Base-by-base conservation (phyloP, 2,329 filamentous ascomycete genomes). In the Macrophomina tecta region DNA sequence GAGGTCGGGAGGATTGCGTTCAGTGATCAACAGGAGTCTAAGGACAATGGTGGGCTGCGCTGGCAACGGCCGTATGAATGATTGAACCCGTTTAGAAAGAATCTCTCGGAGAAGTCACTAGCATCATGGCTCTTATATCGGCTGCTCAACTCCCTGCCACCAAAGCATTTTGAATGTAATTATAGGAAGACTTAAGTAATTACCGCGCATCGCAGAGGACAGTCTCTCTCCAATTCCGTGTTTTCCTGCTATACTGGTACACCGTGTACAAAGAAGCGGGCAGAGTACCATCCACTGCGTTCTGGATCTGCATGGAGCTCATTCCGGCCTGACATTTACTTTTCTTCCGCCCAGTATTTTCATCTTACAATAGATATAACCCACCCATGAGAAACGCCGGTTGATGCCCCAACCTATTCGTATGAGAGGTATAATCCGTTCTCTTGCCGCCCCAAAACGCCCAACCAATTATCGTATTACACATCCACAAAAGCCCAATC, bases 1-100 rank as follows among this genome's bases (percentile, higher is more conserved):
- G 45, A 49, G 38, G 55, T 70, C 5, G 69, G 70, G 8, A 69
- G 51, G 61, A 72, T 72, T 67, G 67, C 68, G 7, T 65, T 67
- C 16, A 68, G 61, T 32, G 55, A 67, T 62, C 51, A 30, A 6
- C 11, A 55, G 4, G 55, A 60, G 3, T 9, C 46, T 1, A 28
- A 11, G 14, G 7, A 1, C 1, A 9, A 3, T 4, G 55, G 34
- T 6, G 28, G 23, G 0, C n/a, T 60, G 55, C 23, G 40, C 0
- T 46, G 55, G 55, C 23, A 60, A 3, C 23, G 55, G 7, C n/a
- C 12, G 23, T 60, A 60, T 16, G 55, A 60, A 12, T 55, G 32
- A 53, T 16, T 45, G 36, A 38, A 38, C 1, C 7, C 36, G 36
- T 38, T 38, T 4, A 8, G 36, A 38, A 12, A 8, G 11, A 38